These are phyloP conservation scores for Exidia glandulosa DNA, from an alignment of 768 basidiomycete genomes.

Conservation along the genomic window DNA sequence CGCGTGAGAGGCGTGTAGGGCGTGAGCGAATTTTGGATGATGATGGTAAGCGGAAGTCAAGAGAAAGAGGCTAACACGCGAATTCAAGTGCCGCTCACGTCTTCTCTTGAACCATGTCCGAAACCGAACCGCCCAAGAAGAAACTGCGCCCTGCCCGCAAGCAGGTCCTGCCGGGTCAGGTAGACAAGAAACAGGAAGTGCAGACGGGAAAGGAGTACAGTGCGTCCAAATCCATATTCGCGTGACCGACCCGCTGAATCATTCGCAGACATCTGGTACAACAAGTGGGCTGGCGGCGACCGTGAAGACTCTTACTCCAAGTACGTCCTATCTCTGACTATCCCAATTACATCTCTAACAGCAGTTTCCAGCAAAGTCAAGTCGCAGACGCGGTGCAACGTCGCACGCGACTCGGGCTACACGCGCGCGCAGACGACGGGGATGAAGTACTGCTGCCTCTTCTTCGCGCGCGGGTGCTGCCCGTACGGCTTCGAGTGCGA, in stretches of 20 bases:
- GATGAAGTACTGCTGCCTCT: slow-evolving; percentile 87
- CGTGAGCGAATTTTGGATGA: too few relatives aligned
- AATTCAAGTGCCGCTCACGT: too few relatives aligned
- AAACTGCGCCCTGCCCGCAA: slow-evolving; percentile 88
- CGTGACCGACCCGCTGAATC: slow-evolving; percentile 2
- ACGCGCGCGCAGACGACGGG: slow-evolving; percentile 92
- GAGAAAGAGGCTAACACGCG: too few relatives aligned
- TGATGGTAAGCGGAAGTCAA: too few relatives aligned
- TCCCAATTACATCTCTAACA: neutral
- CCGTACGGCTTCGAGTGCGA: slow-evolving; percentile 98
- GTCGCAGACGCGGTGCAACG: slow-evolving; percentile 83
- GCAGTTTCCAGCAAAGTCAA: slow-evolving; percentile 63
- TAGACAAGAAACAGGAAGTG: slow-evolving; percentile 76
- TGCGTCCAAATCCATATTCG: slow-evolving; percentile 30
- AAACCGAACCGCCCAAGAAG: slow-evolving; percentile 29
- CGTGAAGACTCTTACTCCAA: slow-evolving; percentile 94
- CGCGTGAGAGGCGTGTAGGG: too few relatives aligned
- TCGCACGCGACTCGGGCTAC: slow-evolving; percentile 81
- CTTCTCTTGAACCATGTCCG: too few relatives aligned
- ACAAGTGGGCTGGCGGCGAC: slow-evolving; percentile 99
- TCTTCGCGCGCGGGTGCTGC: slow-evolving; percentile 93
- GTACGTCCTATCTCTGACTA: slow-evolving; percentile 32
- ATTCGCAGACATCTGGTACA: slow-evolving; percentile 85
- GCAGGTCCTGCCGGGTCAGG: slow-evolving; percentile 83
- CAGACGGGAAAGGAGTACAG: slow-evolving; percentile 97